These are phyloP conservation scores for Gynandropsis gynandra DNA, from an alignment of 345 rosid genomes.

Conservation along the genomic window DNA sequence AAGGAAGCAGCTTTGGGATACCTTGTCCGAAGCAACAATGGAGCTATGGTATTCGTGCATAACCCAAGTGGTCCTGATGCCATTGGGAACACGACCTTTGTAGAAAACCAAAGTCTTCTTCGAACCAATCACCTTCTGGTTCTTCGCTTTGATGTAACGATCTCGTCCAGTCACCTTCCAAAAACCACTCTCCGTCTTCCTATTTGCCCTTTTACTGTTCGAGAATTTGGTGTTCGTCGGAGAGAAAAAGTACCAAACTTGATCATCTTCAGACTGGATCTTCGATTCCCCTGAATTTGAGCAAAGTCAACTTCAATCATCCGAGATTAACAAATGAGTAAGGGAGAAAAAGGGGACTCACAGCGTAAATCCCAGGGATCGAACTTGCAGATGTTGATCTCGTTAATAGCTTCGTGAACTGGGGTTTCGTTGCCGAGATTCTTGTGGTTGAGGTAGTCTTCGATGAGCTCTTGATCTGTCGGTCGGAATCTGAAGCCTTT, in stretches of 20 bases:
- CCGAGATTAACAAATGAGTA: too few relatives aligned
- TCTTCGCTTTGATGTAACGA: slow-evolving; percentile 13
- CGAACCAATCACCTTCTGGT: slow-evolving; percentile 18
- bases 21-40: not conserved
- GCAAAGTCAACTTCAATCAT: too few relatives aligned
- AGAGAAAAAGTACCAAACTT: slow-evolving; percentile 31
- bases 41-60: slow-evolving; percentile 20
- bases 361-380: slow-evolving; percentile 40
- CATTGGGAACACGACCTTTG: slow-evolving; percentile 12
- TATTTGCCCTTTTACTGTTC: slow-evolving; percentile 13
- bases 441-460: slow-evolving; percentile 25
- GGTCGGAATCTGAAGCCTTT: slow-evolving; percentile 42
- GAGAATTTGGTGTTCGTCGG: slow-evolving; percentile 18
- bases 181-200: slow-evolving; percentile 26
- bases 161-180: slow-evolving; percentile 39
- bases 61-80: slow-evolving; percentile 18
- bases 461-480: slow-evolving; percentile 31
- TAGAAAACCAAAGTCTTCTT: slow-evolving; percentile 38
- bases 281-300: slow-evolving; percentile 3
- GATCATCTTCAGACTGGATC: slow-evolving; percentile 13
- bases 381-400: slow-evolving; percentile 26
- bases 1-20: not conserved
- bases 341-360: not conserved
- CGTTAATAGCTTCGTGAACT: slow-evolving; percentile 20
- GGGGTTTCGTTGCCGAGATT: slow-evolving; percentile 16